These are phyloP conservation scores for Mycena chlorophos DNA, from an alignment of 768 basidiomycete genomes.

Conservation along the genomic window DNA sequence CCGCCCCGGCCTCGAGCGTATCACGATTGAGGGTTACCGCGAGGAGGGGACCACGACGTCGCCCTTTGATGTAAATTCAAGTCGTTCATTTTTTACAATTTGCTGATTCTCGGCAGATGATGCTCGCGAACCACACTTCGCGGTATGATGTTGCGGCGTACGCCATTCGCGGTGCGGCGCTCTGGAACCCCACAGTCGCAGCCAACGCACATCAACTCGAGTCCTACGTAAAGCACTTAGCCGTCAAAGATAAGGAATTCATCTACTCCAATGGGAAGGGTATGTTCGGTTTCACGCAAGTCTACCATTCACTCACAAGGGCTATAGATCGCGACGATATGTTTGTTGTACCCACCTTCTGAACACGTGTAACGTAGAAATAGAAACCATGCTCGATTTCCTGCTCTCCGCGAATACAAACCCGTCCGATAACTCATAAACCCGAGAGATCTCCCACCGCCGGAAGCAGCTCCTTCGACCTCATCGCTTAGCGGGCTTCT, in stretches of 20 bases:
- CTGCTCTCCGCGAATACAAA: too few relatives aligned
- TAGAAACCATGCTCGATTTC: too few relatives aligned
- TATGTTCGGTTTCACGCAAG: constrained; percentile 20
- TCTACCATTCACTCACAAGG: not conserved
- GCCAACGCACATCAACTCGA: constrained; percentile 58
- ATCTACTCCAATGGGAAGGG: constrained; percentile 61
- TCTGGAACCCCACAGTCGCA: constrained; percentile 53
- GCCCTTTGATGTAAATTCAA: constrained; percentile 64
- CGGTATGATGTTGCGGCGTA: constrained; percentile 64
- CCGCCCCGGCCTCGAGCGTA: constrained; percentile 46
- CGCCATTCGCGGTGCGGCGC: constrained; percentile 58
- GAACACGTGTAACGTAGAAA: not conserved
- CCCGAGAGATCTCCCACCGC: not conserved
- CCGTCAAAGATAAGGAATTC: constrained; percentile 61
- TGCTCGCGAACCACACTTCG: constrained; percentile 69
- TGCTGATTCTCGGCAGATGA: constrained; percentile 50
- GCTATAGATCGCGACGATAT: constrained; percentile 43
- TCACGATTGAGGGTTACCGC: constrained; percentile 61
- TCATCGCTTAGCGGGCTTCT: constrained; percentile 48
- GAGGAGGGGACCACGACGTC: constrained; percentile 83
- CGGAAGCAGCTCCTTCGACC: not conserved
- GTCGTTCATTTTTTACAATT: constrained; percentile 4
- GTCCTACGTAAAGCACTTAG: constrained; percentile 59
- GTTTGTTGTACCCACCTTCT: constrained; percentile 50
- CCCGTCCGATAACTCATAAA: too few relatives aligned